These are phyloP conservation scores for Forsythia viridissima DNA, from an alignment of 257 asterid genomes.

Conservation along the genomic window DNA sequence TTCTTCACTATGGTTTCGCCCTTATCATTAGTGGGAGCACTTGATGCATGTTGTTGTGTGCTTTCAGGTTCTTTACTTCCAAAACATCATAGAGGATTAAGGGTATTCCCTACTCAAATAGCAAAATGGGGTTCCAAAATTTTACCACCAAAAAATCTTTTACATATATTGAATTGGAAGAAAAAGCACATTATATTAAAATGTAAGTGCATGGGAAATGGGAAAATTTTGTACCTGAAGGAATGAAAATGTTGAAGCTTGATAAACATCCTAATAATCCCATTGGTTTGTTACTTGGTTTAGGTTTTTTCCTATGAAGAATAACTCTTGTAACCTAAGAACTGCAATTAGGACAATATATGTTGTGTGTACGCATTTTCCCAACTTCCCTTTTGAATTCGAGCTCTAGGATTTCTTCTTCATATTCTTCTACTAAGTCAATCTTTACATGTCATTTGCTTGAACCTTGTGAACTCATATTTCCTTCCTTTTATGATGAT, in stretches of 20 bases:
- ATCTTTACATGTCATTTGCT: conserved; percentile 15
- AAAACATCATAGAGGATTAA: conserved; percentile 42
- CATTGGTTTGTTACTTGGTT: too few species aligned
- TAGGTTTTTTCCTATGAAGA: too few species aligned
- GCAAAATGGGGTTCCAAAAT: neutral
- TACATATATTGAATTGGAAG: too few species aligned
- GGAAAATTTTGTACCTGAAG: conserved; percentile 33
- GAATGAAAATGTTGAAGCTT: conserved; percentile 58
- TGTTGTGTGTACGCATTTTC: conserved; percentile 53
- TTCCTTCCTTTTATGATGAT: neutral
- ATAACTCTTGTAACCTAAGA: too few species aligned
- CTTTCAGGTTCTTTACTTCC: conserved; percentile 11
- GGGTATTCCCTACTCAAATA: conserved; percentile 39
- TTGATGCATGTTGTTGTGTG: neutral
- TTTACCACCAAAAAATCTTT: neutral
- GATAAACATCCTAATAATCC: conserved; percentile 46
- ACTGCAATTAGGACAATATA: conserved; percentile 6
- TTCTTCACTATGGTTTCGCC: neutral
- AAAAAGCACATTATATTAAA: too few species aligned
- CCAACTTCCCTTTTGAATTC: conserved; percentile 54
- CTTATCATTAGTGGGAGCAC: neutral
- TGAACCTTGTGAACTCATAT: neutral
- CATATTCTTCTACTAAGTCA: conserved; percentile 32
- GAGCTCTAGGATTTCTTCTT: conserved; percentile 55
- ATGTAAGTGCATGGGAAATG: neutral